phyloP scores from a whole-genome alignment of 495 filamentous ascomycete species.

The Aspergillus leporis region DNA sequence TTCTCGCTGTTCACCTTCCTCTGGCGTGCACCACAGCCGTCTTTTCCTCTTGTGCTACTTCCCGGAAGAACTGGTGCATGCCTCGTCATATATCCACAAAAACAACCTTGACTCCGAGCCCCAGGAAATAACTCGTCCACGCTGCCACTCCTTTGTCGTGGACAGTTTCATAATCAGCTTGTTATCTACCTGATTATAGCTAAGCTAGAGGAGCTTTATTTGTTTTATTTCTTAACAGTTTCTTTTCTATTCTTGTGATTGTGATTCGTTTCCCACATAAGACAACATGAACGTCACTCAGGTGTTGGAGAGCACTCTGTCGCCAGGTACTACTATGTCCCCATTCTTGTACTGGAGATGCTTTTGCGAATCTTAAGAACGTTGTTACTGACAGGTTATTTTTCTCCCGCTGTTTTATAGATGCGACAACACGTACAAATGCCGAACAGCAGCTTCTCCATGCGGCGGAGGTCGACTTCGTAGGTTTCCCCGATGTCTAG shows the following conservation, averaged over 20 bases:
- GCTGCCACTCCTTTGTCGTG: slow-evolving; percentile 21
- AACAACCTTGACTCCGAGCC: slow-evolving; percentile 37
- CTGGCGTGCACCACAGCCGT: slow-evolving; percentile 32
- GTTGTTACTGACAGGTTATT: slow-evolving; percentile 24
- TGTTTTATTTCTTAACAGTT: slow-evolving; percentile 23
- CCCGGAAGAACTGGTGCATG: slow-evolving; percentile 40
- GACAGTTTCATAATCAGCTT: slow-evolving; percentile 9
- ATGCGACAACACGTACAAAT: slow-evolving; percentile 82
- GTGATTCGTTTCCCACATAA: slow-evolving; percentile 26
- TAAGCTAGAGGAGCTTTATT: slow-evolving; percentile 16
- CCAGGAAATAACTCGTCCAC: slow-evolving; percentile 25
- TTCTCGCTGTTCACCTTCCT: slow-evolving; percentile 10
- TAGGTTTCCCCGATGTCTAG: slow-evolving; percentile 54
- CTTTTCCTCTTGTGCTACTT: slow-evolving; percentile 23
- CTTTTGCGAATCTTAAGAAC: not conserved
- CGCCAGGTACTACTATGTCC: slow-evolving; percentile 64
- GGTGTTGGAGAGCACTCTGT: slow-evolving; percentile 90
- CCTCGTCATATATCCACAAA: slow-evolving; percentile 45
- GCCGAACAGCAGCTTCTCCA: slow-evolving; percentile 93
- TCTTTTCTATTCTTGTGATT: slow-evolving; percentile 27
- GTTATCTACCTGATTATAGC: slow-evolving; percentile 12
- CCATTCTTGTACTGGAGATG: not conserved
- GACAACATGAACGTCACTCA: slow-evolving; percentile 73
- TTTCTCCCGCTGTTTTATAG: slow-evolving; percentile 48
- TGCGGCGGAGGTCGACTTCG: slow-evolving; percentile 91